A percentile compares a stretch with the other conserved stretches of the same genome.
Evolutionary conservation across 2,329 filamentous ascomycete genomes (phyloP).

Genomic region (Colletotrichum sp.): DNA sequence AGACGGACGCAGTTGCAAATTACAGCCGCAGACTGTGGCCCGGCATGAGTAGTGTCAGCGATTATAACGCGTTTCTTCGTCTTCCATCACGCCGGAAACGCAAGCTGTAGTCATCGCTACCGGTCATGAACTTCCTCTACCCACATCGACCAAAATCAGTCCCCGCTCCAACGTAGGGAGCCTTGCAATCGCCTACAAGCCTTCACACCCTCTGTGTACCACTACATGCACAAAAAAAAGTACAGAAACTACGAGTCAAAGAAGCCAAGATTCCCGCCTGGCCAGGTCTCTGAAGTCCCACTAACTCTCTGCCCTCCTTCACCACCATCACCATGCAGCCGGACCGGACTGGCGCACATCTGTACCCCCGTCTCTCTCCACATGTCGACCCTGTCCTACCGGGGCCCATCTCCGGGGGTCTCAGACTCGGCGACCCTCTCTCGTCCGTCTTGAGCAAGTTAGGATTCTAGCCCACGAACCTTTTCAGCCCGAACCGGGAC

Average conservation of each 20-base stretch:
- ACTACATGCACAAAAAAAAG: background rate
- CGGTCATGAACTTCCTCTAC: background rate
- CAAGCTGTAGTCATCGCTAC: background rate
- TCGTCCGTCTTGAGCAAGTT: conserved; percentile 1
- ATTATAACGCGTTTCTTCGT: background rate
- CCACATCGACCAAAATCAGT: background rate
- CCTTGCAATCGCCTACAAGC: background rate
- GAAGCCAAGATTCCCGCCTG: background rate
- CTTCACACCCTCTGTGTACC: background rate
- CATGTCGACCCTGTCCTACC: conserved; percentile 9
- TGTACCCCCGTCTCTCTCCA: conserved; percentile 1
- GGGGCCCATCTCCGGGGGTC: conserved; percentile 8
- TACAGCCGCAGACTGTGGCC: background rate
- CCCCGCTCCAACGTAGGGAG: background rate
- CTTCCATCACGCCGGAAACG: background rate
- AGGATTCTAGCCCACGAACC: background rate
- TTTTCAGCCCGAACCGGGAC: background rate
- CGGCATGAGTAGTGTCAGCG: background rate
- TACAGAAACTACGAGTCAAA: background rate
- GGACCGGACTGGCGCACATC: background rate
- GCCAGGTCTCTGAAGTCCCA: background rate
- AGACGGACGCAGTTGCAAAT: background rate
- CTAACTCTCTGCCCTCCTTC: background rate
- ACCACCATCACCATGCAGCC: background rate
- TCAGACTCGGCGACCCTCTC: conserved; percentile 1